phyloP scores from a whole-genome alignment of 805 yeast species.

The Candida ulmi region DNA sequence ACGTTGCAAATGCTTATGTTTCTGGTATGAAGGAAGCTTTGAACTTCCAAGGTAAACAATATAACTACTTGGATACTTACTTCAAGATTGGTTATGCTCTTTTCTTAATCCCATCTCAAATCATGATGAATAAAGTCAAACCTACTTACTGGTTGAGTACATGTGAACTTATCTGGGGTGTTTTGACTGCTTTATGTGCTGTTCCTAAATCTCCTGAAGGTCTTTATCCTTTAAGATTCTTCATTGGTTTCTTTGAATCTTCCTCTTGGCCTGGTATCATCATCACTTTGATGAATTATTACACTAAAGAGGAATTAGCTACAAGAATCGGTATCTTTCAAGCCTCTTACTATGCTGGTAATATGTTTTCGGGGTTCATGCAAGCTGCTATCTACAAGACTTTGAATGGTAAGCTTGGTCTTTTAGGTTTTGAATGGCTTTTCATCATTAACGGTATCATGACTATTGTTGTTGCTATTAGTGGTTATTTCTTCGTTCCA shows the following conservation, averaged over 20 bases:
- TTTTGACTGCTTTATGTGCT: constrained; percentile 53
- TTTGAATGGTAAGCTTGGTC: constrained; percentile 6
- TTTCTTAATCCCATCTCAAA: constrained; percentile 62
- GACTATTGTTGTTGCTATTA: constrained; percentile 23
- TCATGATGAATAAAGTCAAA: constrained; percentile 50
- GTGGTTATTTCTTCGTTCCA: constrained; percentile 32
- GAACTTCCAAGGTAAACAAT: constrained; percentile 35
- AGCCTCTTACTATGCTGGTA: constrained; percentile 11
- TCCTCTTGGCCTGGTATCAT: constrained; percentile 44
- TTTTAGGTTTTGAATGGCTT: constrained; percentile 12
- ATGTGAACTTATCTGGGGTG: constrained; percentile 64
- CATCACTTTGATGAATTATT: constrained; percentile 29
- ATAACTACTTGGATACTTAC: constrained; percentile 53
- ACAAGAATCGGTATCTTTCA: constrained; percentile 24
- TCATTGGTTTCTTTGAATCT: constrained; percentile 66
- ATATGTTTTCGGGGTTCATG: constrained; percentile 30
- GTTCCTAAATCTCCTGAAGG: constrained; percentile 24
- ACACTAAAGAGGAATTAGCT: constrained; percentile 30
- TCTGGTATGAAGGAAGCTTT: constrained; percentile 38
- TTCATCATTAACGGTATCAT: constrained; percentile 14
- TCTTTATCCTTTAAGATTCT: constrained; percentile 57
- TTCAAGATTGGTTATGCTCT: constrained; percentile 59
- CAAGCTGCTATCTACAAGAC: constrained; percentile 21
- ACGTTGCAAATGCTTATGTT: constrained; percentile 50
- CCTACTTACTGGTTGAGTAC: constrained; percentile 42